Percentiles rank a stretch among this genome's conserved stretches.
These are phyloP conservation scores for Gossypioides kirkii DNA, from an alignment of 345 rosid species.

Conservation along the genomic window DNA sequence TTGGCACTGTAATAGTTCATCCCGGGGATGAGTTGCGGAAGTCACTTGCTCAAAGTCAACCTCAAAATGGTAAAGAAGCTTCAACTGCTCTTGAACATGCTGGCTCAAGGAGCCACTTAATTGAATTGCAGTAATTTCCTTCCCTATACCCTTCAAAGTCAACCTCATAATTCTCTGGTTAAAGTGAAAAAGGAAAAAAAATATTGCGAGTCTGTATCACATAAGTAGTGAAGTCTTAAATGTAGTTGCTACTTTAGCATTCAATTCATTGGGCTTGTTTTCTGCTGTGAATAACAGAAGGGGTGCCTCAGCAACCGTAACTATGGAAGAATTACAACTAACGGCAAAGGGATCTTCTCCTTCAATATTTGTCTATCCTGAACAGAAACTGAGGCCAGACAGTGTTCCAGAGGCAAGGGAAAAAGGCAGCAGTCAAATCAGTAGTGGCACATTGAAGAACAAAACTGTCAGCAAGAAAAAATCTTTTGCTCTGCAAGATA, in stretches of 20 bases:
- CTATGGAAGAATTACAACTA: constrained; percentile 32
- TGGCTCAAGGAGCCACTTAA: constrained; percentile 31
- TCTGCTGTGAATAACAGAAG: constrained; percentile 42
- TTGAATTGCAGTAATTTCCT: constrained; percentile 36
- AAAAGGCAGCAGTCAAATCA: constrained; percentile 37
- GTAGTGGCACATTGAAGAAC: constrained; percentile 45
- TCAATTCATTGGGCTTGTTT: constrained; percentile 4
- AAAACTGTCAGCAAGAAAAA: constrained; percentile 63
- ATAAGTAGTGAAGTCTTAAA: not conserved
- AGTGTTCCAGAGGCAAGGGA: constrained; percentile 34
- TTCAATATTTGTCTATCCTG: constrained; percentile 29
- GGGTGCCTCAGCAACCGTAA: constrained; percentile 28
- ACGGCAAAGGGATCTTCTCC: constrained; percentile 25
- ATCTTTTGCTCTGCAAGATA: constrained; percentile 90
- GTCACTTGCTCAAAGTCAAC: constrained; percentile 24
- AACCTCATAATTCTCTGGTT: constrained; percentile 2
- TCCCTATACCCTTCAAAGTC: not conserved
- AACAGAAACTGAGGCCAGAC: constrained; percentile 34
- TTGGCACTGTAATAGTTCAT: constrained; percentile 77
- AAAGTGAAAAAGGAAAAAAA: not conserved
- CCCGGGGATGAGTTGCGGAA: constrained; percentile 46
- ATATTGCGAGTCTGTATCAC: not conserved
- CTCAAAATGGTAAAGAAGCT: constrained; percentile 29
- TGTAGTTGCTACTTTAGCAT: not conserved
- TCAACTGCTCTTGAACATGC: constrained; percentile 27